phyloP scores from a whole-genome alignment of 129 eudicot genomes.

The Flaveria robusta region DNA sequence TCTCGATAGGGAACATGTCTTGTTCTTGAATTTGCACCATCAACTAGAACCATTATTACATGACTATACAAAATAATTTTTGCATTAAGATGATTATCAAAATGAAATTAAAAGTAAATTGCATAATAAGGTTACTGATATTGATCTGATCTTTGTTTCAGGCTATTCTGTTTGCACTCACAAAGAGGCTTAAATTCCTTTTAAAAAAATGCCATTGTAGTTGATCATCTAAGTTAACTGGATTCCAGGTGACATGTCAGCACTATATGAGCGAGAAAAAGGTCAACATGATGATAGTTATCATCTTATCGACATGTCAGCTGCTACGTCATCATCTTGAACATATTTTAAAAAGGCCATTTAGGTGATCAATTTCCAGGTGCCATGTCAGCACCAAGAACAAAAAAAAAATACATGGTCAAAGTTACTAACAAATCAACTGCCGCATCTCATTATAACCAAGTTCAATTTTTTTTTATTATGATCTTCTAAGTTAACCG shows the following conservation, averaged over 20 bases:
- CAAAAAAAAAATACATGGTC: neutral
- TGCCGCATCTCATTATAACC: neutral
- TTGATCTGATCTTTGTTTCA: neutral
- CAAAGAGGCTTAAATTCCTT: neutral
- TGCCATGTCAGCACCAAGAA: neutral
- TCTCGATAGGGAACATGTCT: conserved; percentile 88
- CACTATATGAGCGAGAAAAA: neutral
- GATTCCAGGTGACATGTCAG: neutral
- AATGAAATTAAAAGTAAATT: neutral
- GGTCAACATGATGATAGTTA: neutral
- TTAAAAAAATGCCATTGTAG: neutral
- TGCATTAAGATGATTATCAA: conserved; percentile 1
- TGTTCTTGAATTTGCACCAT: conserved; percentile 75
- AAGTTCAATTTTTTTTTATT: neutral
- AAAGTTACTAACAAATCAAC: neutral
- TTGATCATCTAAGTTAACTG: neutral
- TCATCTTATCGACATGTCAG: neutral
- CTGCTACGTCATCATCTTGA: neutral
- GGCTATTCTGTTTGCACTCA: neutral
- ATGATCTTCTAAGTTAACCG: neutral
- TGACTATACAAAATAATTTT: conserved; percentile 46
- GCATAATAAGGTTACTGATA: neutral
- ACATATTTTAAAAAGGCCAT: neutral
- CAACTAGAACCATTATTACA: conserved; percentile 94
- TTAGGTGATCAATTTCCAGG: neutral